phyloP scores from a whole-genome alignment of 768 basidiomycete genomes.

The Lenzites betulinus region DNA sequence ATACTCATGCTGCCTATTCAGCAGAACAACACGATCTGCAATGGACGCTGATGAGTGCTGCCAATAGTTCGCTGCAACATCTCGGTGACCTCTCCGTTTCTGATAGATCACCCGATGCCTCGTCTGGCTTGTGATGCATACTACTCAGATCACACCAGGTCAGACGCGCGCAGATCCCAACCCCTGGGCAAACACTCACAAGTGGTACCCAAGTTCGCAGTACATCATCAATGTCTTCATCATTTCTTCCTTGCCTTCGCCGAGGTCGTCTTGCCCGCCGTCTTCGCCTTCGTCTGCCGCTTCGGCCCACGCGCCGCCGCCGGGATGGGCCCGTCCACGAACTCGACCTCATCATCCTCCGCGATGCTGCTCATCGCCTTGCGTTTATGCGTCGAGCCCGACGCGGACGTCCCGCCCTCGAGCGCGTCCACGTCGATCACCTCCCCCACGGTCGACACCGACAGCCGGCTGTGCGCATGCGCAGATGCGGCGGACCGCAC shows the following conservation, averaged over 20 bases:
- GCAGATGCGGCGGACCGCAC: constrained; percentile 38
- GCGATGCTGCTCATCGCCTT: constrained; percentile 41
- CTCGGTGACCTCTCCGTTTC: too few relatives aligned
- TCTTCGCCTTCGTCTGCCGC: constrained; percentile 26
- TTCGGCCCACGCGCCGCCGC: constrained; percentile 21
- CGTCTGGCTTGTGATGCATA: too few relatives aligned
- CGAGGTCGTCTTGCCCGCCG: constrained; percentile 21
- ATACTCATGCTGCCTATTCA: too few relatives aligned
- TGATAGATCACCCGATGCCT: too few relatives aligned
- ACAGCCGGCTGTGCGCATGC: constrained; percentile 35
- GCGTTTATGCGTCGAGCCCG: constrained; percentile 46
- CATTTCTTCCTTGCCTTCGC: neutral
- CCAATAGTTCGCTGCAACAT: too few relatives aligned
- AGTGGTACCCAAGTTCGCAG: too few relatives aligned
- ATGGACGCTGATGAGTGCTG: too few relatives aligned
- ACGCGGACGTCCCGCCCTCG: constrained; percentile 38
- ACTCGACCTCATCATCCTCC: constrained; percentile 34
- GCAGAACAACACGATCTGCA: too few relatives aligned
- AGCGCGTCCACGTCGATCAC: constrained; percentile 46
- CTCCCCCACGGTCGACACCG: constrained; percentile 31
- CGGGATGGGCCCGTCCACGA: constrained; percentile 28
- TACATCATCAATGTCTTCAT: neutral
- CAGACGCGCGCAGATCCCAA: too few relatives aligned
- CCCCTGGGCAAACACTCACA: too few relatives aligned
- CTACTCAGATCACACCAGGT: too few relatives aligned